Evolutionary conservation across 202 grass and related monocot species (phyloP), one percentile per base, ranked within the genome.

Genomic region (Musa balbisiana): DNA sequence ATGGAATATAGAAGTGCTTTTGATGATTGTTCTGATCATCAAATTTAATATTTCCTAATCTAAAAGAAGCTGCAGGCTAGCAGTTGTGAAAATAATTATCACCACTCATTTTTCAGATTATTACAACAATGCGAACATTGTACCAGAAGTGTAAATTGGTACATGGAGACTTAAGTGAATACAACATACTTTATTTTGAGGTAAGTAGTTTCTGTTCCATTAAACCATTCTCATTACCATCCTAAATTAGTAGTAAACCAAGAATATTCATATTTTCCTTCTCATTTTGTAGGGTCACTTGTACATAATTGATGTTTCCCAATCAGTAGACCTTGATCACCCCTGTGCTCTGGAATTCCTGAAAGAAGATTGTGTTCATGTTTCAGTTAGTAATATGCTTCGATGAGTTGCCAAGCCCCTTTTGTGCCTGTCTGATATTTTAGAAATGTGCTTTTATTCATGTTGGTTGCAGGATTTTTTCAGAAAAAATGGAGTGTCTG

Each of bases 131-230:
- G 91, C 82, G 91, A 69, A 87, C 81, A 76, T 76, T 98, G 11
- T 94, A 92, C 74, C 95, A 98, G 78, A 94, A 93, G 74, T 98
- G 94, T 83, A 93, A 98, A 80, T 76, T 94, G 75, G 94, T 98
- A 24, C 94, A 98, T 83, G 94, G 91, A 76, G 94, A 98, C 83
- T 84, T 98, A 75, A 98, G 94, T 83, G 94, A 98, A 86, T 98
- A 98, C 81, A 98, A 98, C 75, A 91, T 98, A 80, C 88, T 98
- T 77, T 93, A 98, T 89, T 98, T 85, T 24, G 95, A 94, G 91
- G 95, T 98, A 49, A 33, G 78, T 52, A 43, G 20, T 64, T 70
- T 14, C 24, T 67, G 11, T 51, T 25, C 67, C 51, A 4, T 15
- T 19, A 59, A 59, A 13, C 33, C 3, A 70, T 11, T 51, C 11